Evolutionary conservation across 495 filamentous ascomycete species (phyloP), one percentile per base, ranked within the genome.

Genomic region (Letharia lupina): DNA sequence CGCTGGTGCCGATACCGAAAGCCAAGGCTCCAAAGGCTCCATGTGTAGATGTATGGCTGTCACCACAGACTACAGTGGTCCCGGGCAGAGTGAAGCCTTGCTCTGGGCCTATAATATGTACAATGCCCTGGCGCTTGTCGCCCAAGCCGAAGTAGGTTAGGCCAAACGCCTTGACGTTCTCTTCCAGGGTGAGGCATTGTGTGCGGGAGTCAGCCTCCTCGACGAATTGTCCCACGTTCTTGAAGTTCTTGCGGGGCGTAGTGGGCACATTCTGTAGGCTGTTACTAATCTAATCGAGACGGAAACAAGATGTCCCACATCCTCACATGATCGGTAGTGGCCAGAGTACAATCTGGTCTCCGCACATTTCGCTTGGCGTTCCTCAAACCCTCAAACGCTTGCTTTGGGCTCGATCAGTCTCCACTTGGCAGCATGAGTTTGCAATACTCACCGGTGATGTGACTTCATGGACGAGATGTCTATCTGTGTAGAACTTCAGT

Each of bases 91-190:
- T 98, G 82, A 98, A 98, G 67, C 94, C 94, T 50, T 98, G 94
- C 82, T 98, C 94, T 50, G 94, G 94, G n/a, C 94, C 94, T 70
- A 98, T 96, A 73, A 98, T 89, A 77, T 98, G 94, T 52, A 98
- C 94, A 73, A 98, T 98, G 70, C 94, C 94, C 80, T 98, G 94
- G 41, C 94, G 85, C 81, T 96, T 96, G 77, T 98, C 94, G 50
- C 87, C 91, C 67, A 98, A 86, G 61, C 94, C 94, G 71, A 98
- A 98, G 78, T 97, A 98, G 73, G 94, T 97, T 73, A 98, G 83
- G 69, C 89, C 91, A 70, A 97, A 97, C 64, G 91, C 89, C 78
- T 96, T 95, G 66, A 98, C 94, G 73, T 98, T 98, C 67, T 97
- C 86, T 76, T 98, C 94, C 41, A 98, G 86, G 48, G 94, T 98